Evolutionary conservation across 2,329 filamentous ascomycete genomes (phyloP).

Genomic region (Fusarium aywerte): DNA sequence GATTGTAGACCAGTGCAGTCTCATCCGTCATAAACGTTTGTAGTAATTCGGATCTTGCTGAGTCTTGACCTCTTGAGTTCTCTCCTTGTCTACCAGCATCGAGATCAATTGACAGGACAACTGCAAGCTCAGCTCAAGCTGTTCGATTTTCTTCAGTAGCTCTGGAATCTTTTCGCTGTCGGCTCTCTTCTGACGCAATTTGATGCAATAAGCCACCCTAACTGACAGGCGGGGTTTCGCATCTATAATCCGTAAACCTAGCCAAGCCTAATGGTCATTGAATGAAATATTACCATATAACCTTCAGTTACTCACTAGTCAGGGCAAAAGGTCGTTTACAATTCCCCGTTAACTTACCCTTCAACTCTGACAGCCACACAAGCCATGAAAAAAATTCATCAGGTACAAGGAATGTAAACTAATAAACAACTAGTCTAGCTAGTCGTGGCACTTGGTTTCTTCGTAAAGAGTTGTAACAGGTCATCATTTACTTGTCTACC

Average conservation of each 20-base stretch:
- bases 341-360: neutral
- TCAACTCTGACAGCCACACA: slow-evolving; percentile 14
- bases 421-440: slow-evolving; percentile 4
- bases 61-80: neutral
- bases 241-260: neutral
- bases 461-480: slow-evolving; percentile 12
- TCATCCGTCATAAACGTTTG: neutral
- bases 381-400: slow-evolving; percentile 6
- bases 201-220: neutral
- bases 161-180: neutral
- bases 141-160: neutral
- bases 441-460: slow-evolving; percentile 16
- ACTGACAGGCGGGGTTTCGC: neutral
- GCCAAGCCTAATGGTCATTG: neutral
- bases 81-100: neutral
- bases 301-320: neutral
- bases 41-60: neutral
- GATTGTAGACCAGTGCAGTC: neutral
- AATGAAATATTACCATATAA: neutral
- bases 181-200: neutral
- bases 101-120: neutral
- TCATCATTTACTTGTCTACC: slow-evolving; percentile 9
- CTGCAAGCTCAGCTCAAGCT: neutral
- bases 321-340: neutral
- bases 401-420: slow-evolving; percentile 30